Evolutionary conservation across 2,329 filamentous ascomycete genomes (phyloP).

Genomic region (Chaetomiaceae sp.): DNA sequence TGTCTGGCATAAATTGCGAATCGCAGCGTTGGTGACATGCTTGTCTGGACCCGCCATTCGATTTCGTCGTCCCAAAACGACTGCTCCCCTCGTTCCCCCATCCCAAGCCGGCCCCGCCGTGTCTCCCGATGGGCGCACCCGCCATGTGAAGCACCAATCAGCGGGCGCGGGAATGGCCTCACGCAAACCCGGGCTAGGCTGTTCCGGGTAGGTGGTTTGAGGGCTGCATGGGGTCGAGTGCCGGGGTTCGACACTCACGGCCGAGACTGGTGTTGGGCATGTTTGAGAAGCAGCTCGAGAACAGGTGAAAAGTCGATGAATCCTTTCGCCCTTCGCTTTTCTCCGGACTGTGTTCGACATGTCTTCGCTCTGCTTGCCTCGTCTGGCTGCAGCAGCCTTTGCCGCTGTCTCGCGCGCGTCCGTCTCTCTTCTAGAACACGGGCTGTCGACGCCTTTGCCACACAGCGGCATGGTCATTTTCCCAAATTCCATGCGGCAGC

Average conservation of each 20-base stretch:
- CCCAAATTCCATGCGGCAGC: conserved; percentile 6
- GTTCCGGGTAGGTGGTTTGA: conserved; percentile 32
- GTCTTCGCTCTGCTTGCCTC: neutral
- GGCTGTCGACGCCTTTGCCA: conserved; percentile 8
- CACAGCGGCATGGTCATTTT: conserved; percentile 8
- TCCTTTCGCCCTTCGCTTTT: neutral
- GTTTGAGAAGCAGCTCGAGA: neutral
- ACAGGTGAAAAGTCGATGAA: too few relatives aligned
- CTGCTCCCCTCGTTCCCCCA: neutral
- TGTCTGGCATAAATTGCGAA: conserved; percentile 18
- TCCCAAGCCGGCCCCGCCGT: conserved; percentile 6
- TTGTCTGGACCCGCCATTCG: neutral
- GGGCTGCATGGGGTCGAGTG: conserved; percentile 10
- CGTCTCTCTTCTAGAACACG: conserved; percentile 14
- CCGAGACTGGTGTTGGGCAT: neutral
- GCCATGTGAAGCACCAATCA: conserved; percentile 20
- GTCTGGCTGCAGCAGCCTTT: neutral
- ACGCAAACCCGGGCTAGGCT: conserved; percentile 28
- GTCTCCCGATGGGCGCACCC: conserved; percentile 17
- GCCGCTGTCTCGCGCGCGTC: neutral
- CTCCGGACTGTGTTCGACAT: neutral
- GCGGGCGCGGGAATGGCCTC: conserved; percentile 13
- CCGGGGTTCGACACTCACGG: conserved; percentile 7
- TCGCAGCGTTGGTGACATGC: neutral
- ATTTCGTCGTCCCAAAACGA: conserved; percentile 3